These are phyloP conservation scores for Fusarium longipes DNA, from an alignment of 2,329 filamentous ascomycete genomes.

Conservation along the genomic window DNA sequence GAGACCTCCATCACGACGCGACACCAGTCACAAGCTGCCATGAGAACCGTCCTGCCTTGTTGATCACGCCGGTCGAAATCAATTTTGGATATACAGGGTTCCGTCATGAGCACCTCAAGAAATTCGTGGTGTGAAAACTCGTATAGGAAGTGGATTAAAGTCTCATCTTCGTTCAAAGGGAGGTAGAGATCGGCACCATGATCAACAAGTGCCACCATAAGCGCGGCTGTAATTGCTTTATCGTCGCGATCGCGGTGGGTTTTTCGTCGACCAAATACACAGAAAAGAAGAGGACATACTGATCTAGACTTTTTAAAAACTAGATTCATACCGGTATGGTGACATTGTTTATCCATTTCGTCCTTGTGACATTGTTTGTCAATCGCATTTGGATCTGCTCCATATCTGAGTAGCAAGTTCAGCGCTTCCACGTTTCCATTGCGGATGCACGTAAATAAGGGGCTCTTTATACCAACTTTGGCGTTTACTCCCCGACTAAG, in stretches of 20 bases:
- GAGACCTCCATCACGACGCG: not conserved
- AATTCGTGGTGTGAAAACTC: conserved; percentile 1
- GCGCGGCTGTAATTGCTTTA: not conserved
- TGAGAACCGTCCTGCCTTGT: conserved; percentile 30
- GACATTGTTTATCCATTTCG: not conserved
- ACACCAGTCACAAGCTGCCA: conserved; percentile 33
- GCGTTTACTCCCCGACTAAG: conserved; percentile 23
- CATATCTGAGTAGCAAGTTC: conserved; percentile 27
- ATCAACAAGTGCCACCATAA: conserved; percentile 17
- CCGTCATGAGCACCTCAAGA: conserved; percentile 7
- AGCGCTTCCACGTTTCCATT: conserved; percentile 16
- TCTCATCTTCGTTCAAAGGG: conserved; percentile 34
- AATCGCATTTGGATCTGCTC: conserved; percentile 15
- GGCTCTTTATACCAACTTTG: not conserved
- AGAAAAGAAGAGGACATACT: conserved; percentile 23
- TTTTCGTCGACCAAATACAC: not conserved
- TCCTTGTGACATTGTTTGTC: not conserved
- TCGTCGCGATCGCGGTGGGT: not conserved
- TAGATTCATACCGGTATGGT: not conserved
- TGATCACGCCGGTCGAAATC: conserved; percentile 37
- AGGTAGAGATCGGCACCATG: conserved; percentile 33
- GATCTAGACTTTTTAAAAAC: not conserved
- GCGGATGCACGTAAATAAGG: conserved; percentile 29
- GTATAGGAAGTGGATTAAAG: conserved; percentile 34
- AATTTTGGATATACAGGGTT: conserved; percentile 32